Conservation (phyloP, 768 basidiomycete genomes). For the Kwoniella dejecticola region DNA sequence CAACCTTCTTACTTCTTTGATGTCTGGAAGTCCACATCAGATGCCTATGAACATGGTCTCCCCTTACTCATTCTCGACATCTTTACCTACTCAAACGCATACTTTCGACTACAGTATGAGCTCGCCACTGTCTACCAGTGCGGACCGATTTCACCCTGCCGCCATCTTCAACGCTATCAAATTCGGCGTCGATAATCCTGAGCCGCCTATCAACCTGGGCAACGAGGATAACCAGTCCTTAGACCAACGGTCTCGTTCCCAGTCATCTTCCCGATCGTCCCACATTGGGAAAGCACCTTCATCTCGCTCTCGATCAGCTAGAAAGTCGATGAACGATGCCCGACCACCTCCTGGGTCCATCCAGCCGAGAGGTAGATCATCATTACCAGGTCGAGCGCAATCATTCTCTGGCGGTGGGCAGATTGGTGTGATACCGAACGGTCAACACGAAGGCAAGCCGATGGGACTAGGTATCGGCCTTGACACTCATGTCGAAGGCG, state of each 20-base stretch:
- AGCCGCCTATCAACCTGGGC: slow-evolving; percentile 27
- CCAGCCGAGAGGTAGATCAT: slow-evolving; percentile 24
- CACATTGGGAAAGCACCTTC: slow-evolving; percentile 33
- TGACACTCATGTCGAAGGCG: slow-evolving; percentile 37
- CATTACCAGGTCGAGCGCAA: slow-evolving; percentile 11
- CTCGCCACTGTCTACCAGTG: slow-evolving; percentile 19
- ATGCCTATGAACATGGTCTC: slow-evolving; percentile 19
- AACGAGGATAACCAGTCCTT: background rate
- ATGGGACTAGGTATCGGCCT: slow-evolving; percentile 30
- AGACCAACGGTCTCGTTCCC: slow-evolving; percentile 34
- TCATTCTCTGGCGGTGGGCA: slow-evolving; percentile 16
- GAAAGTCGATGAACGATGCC: slow-evolving; percentile 46
- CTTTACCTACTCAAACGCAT: slow-evolving; percentile 25
- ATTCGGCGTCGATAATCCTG: slow-evolving; percentile 30
- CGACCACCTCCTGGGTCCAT: slow-evolving; percentile 26
- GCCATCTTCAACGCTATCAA: slow-evolving; percentile 32
- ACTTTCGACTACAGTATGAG: slow-evolving; percentile 24
- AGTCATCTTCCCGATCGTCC: slow-evolving; percentile 22
- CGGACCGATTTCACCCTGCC: slow-evolving; percentile 28
- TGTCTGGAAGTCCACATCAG: slow-evolving; percentile 19
- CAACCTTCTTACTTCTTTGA: slow-evolving; percentile 32
- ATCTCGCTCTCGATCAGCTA: slow-evolving; percentile 14
- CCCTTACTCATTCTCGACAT: slow-evolving; percentile 23
- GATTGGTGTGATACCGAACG: slow-evolving; percentile 20
- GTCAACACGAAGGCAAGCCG: slow-evolving; percentile 18